These are phyloP conservation scores for Talaromyces borbonicus DNA, from an alignment of 495 filamentous ascomycete genomes.

Conservation along the genomic window DNA sequence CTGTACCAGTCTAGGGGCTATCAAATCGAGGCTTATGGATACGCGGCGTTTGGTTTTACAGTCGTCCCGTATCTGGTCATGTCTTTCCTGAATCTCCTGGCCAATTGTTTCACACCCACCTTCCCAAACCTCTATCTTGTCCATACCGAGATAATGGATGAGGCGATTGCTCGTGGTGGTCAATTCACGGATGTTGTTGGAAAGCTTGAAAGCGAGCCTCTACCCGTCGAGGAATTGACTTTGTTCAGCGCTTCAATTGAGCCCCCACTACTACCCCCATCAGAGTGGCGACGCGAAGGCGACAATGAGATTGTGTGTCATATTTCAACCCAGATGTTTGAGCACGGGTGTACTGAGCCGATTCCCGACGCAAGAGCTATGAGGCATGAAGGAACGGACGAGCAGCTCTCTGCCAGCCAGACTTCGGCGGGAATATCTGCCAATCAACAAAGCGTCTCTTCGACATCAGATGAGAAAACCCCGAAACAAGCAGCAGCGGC, in stretches of 20 bases:
- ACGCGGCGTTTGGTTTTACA: slow-evolving; percentile 34
- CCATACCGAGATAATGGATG: slow-evolving; percentile 31
- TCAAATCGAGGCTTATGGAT: slow-evolving; percentile 30
- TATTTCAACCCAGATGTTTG: not conserved
- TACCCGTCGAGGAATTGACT: not conserved
- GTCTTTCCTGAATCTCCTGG: slow-evolving; percentile 54
- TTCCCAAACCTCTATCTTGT: slow-evolving; percentile 33
- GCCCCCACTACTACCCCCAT: too few relatives aligned
- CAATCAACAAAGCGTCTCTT: not conserved
- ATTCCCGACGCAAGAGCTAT: not conserved
- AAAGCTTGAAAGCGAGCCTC: slow-evolving; percentile 7
- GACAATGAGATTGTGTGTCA: not conserved
- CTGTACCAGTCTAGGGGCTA: slow-evolving; percentile 25
- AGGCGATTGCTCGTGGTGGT: slow-evolving; percentile 24
- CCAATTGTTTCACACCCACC: slow-evolving; percentile 22
- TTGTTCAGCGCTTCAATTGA: not conserved
- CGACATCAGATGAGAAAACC: not conserved
- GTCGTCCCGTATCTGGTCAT: slow-evolving; percentile 52
- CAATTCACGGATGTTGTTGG: slow-evolving; percentile 25
- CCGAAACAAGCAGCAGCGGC: not conserved
- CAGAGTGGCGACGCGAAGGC: not conserved
- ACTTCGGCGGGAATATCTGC: not conserved
- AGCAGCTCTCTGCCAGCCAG: not conserved
- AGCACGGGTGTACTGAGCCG: not conserved
- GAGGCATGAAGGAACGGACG: not conserved